phyloP scores from a whole-genome alignment of 768 basidiomycete species.

The Suillus plorans region DNA sequence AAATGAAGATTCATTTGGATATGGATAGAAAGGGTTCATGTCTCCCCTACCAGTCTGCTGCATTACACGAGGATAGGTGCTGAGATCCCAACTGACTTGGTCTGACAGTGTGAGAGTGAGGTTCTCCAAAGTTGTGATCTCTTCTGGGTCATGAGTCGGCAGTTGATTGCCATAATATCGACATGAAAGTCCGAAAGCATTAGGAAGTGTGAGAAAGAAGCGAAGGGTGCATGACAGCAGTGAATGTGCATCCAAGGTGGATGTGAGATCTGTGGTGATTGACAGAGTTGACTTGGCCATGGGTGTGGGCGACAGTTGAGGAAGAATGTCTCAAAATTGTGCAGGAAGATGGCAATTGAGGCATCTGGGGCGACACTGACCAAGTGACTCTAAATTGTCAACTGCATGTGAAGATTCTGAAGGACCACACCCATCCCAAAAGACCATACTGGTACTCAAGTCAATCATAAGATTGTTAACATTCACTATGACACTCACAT shows the following conservation, averaged over 20 bases:
- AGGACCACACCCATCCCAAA: neutral
- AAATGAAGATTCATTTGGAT: constrained; percentile 18
- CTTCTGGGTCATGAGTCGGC: constrained; percentile 9
- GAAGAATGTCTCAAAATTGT: constrained; percentile 3
- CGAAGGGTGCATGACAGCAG: neutral
- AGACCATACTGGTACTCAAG: neutral
- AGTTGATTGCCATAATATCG: neutral
- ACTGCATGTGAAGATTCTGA: neutral
- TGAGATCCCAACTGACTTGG: neutral
- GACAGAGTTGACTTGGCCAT: neutral
- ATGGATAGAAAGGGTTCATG: constrained; percentile 7
- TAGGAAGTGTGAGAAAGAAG: constrained; percentile 3
- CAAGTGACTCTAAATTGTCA: neutral
- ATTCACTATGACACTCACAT: neutral
- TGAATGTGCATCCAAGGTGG: neutral
- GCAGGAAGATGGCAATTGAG: neutral
- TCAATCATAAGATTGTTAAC: neutral
- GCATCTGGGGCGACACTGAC: neutral
- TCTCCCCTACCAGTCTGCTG: neutral
- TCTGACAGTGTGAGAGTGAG: neutral
- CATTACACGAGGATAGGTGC: neutral
- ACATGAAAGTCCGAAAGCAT: constrained; percentile 1
- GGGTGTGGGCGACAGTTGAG: neutral
- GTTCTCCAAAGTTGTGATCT: neutral
- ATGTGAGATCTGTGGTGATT: neutral